phyloP scores from a whole-genome alignment of 176 grass and related monocot genomes.

The Otatea glauca region DNA sequence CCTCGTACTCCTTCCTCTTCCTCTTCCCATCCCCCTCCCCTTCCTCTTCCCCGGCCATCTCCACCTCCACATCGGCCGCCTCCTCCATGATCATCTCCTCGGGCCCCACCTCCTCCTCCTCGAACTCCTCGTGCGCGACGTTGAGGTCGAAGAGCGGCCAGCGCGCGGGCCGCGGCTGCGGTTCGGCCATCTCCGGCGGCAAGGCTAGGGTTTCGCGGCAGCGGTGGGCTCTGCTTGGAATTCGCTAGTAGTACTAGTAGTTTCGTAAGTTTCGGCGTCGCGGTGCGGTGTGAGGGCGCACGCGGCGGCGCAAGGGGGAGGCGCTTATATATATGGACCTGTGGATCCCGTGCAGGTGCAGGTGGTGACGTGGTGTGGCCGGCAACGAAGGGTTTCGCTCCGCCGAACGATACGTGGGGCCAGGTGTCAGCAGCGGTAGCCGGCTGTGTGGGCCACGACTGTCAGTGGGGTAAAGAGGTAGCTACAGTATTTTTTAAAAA shows the following conservation, averaged over 20 bases:
- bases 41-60: not conserved
- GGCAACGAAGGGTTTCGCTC: not conserved
- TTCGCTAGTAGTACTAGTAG: not conserved
- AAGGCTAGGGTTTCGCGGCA: slow-evolving; percentile 50
- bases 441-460: too few species aligned
- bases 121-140: slow-evolving; percentile 52
- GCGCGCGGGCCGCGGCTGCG: slow-evolving; percentile 12
- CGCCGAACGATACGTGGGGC: not conserved
- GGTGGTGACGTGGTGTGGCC: slow-evolving; percentile 24
- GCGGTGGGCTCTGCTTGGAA: not conserved
- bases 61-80: not conserved
- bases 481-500: too few species aligned
- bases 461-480: not conserved
- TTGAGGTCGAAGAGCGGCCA: slow-evolving; percentile 60
- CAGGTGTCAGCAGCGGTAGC: not conserved
- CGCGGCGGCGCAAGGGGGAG: not conserved
- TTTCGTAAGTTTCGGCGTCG: not conserved
- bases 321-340: not conserved
- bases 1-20: slow-evolving; percentile 52
- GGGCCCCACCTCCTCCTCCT: slow-evolving; percentile 16
- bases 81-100: slow-evolving; percentile 27
- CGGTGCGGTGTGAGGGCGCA: not conserved
- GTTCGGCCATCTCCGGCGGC: slow-evolving; percentile 42
- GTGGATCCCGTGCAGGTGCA: not conserved
- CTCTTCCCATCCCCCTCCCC: not conserved